Conservation (phyloP, 495 filamentous ascomycete genomes). For the Penicillium odoratum region DNA sequence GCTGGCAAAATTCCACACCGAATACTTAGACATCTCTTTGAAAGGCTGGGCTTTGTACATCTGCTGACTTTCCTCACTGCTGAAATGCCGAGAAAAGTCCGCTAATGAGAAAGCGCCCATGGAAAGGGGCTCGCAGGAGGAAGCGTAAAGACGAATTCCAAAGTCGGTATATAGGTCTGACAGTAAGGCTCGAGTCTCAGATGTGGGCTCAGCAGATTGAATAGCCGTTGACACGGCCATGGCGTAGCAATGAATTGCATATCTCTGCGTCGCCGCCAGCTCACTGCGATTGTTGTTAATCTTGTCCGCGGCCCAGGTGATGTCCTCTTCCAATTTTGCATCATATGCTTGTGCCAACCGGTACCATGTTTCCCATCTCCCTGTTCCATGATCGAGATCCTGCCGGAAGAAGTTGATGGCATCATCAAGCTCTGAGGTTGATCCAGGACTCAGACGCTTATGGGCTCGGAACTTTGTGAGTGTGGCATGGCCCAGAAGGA, state of each 20-base stretch:
- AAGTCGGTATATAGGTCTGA: constrained; percentile 89
- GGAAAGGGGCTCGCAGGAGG: constrained; percentile 86
- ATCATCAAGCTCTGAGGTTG: constrained; percentile 83
- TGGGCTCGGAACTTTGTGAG: constrained; percentile 85
- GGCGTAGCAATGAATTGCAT: constrained; percentile 88
- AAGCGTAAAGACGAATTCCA: constrained; percentile 84
- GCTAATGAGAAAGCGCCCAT: constrained; percentile 78
- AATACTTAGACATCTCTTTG: constrained; percentile 67
- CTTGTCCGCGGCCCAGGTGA: constrained; percentile 94
- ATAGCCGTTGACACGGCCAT: constrained; percentile 80
- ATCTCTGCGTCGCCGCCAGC: constrained; percentile 72
- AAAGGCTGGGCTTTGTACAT: constrained; percentile 76
- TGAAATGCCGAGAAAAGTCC: constrained; percentile 77
- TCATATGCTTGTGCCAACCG: constrained; percentile 90
- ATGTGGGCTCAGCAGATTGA: constrained; percentile 58
- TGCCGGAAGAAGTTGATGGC: constrained; percentile 78
- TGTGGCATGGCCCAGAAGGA: constrained; percentile 82
- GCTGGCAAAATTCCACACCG: constrained; percentile 84
- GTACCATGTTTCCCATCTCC: constrained; percentile 96
- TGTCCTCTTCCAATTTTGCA: constrained; percentile 83
- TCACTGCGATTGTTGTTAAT: constrained; percentile 82
- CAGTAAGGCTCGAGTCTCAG: constrained; percentile 64
- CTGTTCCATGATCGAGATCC: constrained; percentile 80
- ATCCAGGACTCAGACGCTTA: constrained; percentile 72
- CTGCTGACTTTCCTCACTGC: constrained; percentile 61